These are phyloP conservation scores for Nematocida minor DNA, from an alignment of 371 early-diverging fungal species.

Conservation along the genomic window DNA sequence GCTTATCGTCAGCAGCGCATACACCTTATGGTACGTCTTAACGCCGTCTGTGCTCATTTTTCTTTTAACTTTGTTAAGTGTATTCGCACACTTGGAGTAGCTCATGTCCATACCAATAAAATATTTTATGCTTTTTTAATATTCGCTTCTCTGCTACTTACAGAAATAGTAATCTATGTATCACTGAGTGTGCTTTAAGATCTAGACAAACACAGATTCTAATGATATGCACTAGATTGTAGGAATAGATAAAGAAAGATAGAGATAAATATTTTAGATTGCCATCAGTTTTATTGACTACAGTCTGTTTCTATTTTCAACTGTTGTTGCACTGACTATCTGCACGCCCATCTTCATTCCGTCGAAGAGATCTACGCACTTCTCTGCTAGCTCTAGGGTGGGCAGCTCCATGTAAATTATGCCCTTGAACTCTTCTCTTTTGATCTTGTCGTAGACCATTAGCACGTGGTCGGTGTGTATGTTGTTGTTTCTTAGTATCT, in stretches of 20 bases:
- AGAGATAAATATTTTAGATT: no score
- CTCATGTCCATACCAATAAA: not conserved
- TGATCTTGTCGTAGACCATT: slow-evolving; percentile 13
- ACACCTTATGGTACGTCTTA: not conserved
- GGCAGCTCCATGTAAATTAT: slow-evolving; percentile 41
- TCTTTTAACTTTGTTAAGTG: not conserved
- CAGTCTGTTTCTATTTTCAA: not conserved
- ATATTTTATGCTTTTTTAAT: not conserved
- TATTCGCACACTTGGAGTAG: not conserved
- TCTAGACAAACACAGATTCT: no score
- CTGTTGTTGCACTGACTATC: slow-evolving; percentile 23
- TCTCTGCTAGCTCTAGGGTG: slow-evolving; percentile 29
- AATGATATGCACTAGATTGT: no score
- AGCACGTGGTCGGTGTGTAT: not conserved
- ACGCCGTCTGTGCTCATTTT: not conserved
- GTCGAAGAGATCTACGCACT: slow-evolving; percentile 28
- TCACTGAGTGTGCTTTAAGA: no score
- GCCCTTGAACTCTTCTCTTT: slow-evolving; percentile 28
- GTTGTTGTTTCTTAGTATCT: not conserved
- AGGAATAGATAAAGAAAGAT: no score
- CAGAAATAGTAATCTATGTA: no score
- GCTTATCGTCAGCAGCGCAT: not conserved
- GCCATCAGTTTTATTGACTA: not conserved
- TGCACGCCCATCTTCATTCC: slow-evolving; percentile 34
- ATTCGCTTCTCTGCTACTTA: no score